A percentile compares a stretch with the other conserved stretches of the same genome.
phyloP scores from a whole-genome alignment of 768 basidiomycete genomes.

The Kwoniella dendrophila region DNA sequence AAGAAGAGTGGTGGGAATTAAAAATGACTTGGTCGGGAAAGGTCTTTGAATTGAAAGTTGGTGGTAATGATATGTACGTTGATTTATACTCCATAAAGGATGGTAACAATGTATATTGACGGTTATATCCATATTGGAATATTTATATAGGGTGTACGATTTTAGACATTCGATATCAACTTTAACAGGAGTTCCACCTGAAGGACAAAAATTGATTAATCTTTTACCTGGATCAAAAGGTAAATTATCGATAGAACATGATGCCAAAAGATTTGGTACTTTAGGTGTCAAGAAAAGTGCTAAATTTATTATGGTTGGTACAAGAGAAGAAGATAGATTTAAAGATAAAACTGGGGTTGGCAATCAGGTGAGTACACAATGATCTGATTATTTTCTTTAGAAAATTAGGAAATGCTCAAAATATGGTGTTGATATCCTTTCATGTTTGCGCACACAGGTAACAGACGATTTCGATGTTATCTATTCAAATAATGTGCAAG shows the following conservation, averaged over 20 bases:
- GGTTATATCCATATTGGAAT: not conserved
- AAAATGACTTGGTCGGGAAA: conserved; percentile 75
- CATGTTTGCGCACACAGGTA: too few species aligned
- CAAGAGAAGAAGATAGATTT: conserved; percentile 80
- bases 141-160: conserved; percentile 71
- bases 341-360: conserved; percentile 65
- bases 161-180: conserved; percentile 69
- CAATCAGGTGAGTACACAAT: conserved; percentile 9
- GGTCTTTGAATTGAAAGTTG: conserved; percentile 66
- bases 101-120: not conserved
- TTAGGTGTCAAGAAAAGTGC: conserved; percentile 57
- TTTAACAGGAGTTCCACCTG: conserved; percentile 76
- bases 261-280: conserved; percentile 61
- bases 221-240: conserved; percentile 66
- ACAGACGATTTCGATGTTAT: conserved; percentile 82
- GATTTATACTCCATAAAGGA: too few species aligned
- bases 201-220: conserved; percentile 84
- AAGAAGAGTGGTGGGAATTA: conserved; percentile 56
- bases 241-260: conserved; percentile 76
- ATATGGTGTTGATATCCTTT: too few species aligned
- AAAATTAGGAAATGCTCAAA: too few species aligned
- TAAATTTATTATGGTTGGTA: conserved; percentile 83
- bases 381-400: not conserved
- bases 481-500: conserved; percentile 63
- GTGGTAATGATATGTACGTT: conserved; percentile 76